Percentiles rank a stretch among this genome's conserved stretches.
phyloP scores from a whole-genome alignment of 2,329 filamentous ascomycete genomes.

The Daldinia sp. region DNA sequence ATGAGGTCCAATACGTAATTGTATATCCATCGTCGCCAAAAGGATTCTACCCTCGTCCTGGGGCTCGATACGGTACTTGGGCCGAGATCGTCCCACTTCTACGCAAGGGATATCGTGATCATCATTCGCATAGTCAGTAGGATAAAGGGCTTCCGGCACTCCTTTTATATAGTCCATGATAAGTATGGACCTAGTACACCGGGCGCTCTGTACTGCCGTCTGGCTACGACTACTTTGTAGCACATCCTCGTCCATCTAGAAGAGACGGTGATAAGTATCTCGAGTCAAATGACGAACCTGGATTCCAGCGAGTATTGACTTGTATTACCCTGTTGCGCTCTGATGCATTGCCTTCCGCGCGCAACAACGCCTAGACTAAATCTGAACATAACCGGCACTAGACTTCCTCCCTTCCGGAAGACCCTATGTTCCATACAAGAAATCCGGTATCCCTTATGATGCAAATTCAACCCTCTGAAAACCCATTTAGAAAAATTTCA shows the following conservation, averaged over 20 bases:
- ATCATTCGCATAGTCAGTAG: background rate
- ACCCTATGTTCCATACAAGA: constrained; percentile 23
- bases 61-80: constrained; percentile 1
- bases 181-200: background rate
- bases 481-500: constrained; percentile 20
- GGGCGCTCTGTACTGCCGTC: constrained; percentile 2
- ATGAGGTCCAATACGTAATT: constrained; percentile 7
- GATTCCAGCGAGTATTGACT: constrained; percentile 32
- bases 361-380: constrained; percentile 37
- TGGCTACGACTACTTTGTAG: background rate
- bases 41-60: background rate
- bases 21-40: constrained; percentile 3
- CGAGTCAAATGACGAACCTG: background rate
- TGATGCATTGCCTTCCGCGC: constrained; percentile 36
- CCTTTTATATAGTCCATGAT: background rate
- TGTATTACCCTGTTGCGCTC: constrained; percentile 40
- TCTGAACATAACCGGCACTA: constrained; percentile 24
- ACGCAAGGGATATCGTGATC: constrained; percentile 12
- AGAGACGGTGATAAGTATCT: background rate
- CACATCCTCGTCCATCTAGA: background rate
- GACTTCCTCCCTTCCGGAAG: constrained; percentile 18
- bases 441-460: constrained; percentile 39
- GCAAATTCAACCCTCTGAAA: constrained; percentile 41
- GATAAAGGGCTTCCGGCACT: constrained; percentile 2
- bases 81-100: background rate